phyloP scores from a whole-genome alignment of 2,329 filamentous ascomycete species.

The Phaeosphaeriaceae sp. region DNA sequence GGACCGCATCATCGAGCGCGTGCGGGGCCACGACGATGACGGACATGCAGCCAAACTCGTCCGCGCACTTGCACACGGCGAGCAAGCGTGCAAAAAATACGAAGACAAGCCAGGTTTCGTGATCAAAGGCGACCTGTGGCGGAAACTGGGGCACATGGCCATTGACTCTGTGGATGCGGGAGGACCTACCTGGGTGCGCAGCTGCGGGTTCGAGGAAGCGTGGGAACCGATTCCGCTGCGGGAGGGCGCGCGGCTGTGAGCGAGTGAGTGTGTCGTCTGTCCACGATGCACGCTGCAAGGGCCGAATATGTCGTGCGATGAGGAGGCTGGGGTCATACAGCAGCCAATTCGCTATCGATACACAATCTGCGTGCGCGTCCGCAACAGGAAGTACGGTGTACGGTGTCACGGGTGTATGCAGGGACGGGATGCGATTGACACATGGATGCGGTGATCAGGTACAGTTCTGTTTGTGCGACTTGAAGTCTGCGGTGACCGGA shows the following conservation, averaged over 20 bases:
- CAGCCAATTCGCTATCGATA: constrained; percentile 7
- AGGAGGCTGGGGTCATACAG: neutral
- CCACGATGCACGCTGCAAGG: constrained; percentile 1
- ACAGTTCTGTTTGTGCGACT: neutral
- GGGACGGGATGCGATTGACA: constrained; percentile 1
- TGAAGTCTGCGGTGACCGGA: neutral
- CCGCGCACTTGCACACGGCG: constrained; percentile 71
- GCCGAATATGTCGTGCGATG: neutral
- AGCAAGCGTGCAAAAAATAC: constrained; percentile 58
- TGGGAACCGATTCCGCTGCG: constrained; percentile 60
- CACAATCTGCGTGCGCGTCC: constrained; percentile 3
- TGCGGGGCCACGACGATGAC: constrained; percentile 68
- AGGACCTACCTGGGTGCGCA: constrained; percentile 65
- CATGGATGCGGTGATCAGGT: neutral
- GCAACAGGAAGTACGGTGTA: neutral
- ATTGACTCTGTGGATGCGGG: constrained; percentile 66
- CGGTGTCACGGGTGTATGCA: neutral
- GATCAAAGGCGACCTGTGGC: constrained; percentile 66
- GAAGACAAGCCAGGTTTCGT: constrained; percentile 53
- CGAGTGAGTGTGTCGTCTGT: neutral
- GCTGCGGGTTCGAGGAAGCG: constrained; percentile 68
- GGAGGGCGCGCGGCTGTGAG: constrained; percentile 31
- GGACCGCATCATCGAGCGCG: constrained; percentile 55
- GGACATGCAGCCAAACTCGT: constrained; percentile 82
- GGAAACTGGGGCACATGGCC: constrained; percentile 66